Evolutionary conservation across 2,329 filamentous ascomycete genomes (phyloP), one percentile per base, ranked within the genome.

Genomic region (Colletotrichum cereale): DNA sequence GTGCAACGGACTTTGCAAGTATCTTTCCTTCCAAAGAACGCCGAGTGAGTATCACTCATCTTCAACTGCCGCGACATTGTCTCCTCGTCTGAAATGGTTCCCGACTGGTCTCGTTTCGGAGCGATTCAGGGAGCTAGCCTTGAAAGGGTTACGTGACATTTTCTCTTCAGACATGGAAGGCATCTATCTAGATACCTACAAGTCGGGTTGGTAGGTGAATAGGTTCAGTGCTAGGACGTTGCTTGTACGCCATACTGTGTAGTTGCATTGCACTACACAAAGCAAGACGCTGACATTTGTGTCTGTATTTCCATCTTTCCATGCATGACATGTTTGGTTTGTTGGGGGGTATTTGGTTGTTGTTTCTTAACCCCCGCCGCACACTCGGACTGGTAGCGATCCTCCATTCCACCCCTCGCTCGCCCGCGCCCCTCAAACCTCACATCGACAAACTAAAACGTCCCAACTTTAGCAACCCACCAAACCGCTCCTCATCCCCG

Each of bases 31-130:
- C 24, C 24, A 5, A 29, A 29, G 10, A 50, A 2, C 2, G n/a
- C 47, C 47, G 24, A 1, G 3, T 29, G 42, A 24, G 55, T 26
- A 58, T 21, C 40, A 29, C 16, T 2, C 3, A 50, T 29, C 38
- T 38, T 24, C 24, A 12, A 44, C 36, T 31, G 26, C 29, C 26
- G 16, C 38, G 48, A 52, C 18, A 29, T 38, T 38, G 26, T 42
- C 29, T 31, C 34, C 34, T 47, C 29, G 8, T 26, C 60, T 42
- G 36, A 44, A 42, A 65, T 69, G 52, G 40, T 44, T 69, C 26
- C 31, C 66, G 26, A 65, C 31, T 42, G 21, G 52, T 69, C 52
- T 34, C 60, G 55, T 70, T 61, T 61, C 47, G 67, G 62, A 52
- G 53, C 67, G 53, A 61, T 55, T 70, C 47, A 55, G 58, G 55